Evolutionary conservation across 2,329 filamentous ascomycete species (phyloP).

Genomic region (Bipolaris zeicola): DNA sequence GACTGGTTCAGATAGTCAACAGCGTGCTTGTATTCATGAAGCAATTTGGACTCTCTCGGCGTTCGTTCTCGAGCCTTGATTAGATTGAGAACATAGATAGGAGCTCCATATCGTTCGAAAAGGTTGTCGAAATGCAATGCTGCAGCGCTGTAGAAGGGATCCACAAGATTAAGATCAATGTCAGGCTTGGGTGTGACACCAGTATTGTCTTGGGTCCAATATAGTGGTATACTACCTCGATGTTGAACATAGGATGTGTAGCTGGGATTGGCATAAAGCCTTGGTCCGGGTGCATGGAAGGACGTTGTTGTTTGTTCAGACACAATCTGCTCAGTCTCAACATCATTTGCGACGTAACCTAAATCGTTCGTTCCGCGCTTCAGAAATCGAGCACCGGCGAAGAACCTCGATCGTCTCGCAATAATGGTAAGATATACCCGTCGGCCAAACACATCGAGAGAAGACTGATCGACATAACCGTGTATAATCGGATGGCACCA

Average conservation of each 20-base stretch:
- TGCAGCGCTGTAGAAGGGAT: conserved; percentile 93
- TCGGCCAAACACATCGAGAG: conserved; percentile 76
- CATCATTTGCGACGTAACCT: conserved; percentile 96
- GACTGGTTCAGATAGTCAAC: conserved; percentile 95
- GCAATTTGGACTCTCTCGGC: conserved; percentile 87
- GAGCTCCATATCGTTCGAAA: conserved; percentile 90
- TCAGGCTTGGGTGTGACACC: conserved; percentile 95
- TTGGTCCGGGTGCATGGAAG: conserved; percentile 87
- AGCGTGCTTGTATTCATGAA: conserved; percentile 84
- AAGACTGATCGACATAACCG: conserved; percentile 91
- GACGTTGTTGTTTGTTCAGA: conserved; percentile 93
- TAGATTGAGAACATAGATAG: conserved; percentile 88
- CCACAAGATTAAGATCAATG: conserved; percentile 92
- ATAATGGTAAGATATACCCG: conserved; percentile 93
- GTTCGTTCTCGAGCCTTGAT: conserved; percentile 85
- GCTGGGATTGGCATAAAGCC: conserved; percentile 83
- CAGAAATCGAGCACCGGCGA: conserved; percentile 90
- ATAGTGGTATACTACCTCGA: conserved; percentile 91
- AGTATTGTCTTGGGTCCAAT: conserved; percentile 96
- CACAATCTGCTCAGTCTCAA: conserved; percentile 98
- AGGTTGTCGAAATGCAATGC: conserved; percentile 94
- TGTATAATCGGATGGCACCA: conserved; percentile 97
- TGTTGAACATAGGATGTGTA: conserved; percentile 98
- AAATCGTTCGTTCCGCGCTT: conserved; percentile 94
- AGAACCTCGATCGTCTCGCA: conserved; percentile 87